Evolutionary conservation across 1,284 basidiomycete genomes (phyloP).

Genomic region (Cryptococcus hybrid): DNA sequence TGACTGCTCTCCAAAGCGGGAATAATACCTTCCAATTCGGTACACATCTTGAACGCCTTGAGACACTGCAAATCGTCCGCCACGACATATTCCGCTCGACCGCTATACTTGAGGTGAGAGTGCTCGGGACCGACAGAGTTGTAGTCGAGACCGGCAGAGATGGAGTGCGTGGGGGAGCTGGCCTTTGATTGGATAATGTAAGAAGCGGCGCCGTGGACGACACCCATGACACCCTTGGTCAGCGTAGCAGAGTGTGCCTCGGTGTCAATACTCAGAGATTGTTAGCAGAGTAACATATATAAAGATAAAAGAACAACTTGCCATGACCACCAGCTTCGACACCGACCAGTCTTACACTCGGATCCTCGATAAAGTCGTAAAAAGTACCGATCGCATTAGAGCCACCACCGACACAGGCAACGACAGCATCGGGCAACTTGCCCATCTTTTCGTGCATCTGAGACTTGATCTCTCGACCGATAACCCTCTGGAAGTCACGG

Average conservation of each 20-base stretch:
- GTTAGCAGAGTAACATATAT: background rate
- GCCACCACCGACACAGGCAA: conserved; percentile 97
- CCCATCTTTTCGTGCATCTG: conserved; percentile 73
- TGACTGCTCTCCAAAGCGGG: conserved; percentile 95
- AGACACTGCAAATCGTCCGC: conserved; percentile 94
- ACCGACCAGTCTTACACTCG: conserved; percentile 76
- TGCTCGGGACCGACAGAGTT: conserved; percentile 89
- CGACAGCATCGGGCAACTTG: conserved; percentile 88
- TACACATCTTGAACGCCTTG: conserved; percentile 85
- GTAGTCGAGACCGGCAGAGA: conserved; percentile 73
- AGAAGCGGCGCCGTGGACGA: conserved; percentile 90
- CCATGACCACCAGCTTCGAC: conserved; percentile 98
- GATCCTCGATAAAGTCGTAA: conserved; percentile 88
- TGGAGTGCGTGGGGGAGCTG: conserved; percentile 97
- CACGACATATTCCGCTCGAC: conserved; percentile 86
- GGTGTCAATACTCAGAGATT: conserved; percentile 66
- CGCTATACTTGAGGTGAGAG: conserved; percentile 91
- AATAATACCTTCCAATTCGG: conserved; percentile 95
- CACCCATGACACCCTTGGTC: conserved; percentile 83
- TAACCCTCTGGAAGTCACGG: conserved; percentile 95
- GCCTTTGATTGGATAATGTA: conserved; percentile 90
- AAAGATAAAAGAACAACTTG: conserved; percentile 32
- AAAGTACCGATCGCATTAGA: conserved; percentile 97
- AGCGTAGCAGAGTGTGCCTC: conserved; percentile 89
- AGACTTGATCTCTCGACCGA: conserved; percentile 90